These are phyloP conservation scores for Epichloe coenophiala DNA, from an alignment of 2,329 filamentous ascomycete genomes.

Conservation along the genomic window DNA sequence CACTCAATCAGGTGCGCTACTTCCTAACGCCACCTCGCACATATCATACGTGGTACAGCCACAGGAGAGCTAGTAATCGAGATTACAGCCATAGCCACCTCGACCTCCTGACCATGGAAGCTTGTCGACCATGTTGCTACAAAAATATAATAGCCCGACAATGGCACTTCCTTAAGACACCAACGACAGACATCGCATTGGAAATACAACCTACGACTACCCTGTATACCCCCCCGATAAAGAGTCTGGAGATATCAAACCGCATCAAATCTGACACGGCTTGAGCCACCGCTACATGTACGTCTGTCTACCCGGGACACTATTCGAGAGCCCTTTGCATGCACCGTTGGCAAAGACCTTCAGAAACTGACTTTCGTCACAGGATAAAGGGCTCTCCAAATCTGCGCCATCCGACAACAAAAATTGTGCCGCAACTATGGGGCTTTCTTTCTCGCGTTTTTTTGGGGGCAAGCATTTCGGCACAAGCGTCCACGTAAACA, in stretches of 20 bases:
- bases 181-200: not conserved
- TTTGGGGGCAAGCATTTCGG: constrained; percentile 36
- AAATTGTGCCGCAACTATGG: constrained; percentile 20
- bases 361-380: not conserved
- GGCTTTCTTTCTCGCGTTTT: constrained; percentile 32
- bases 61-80: not conserved
- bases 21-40: not conserved
- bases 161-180: not conserved
- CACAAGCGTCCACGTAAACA: constrained; percentile 32
- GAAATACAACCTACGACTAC: not conserved
- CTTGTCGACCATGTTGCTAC: not conserved
- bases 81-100: not conserved
- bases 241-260: not conserved
- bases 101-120: not conserved
- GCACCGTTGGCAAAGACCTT: not conserved
- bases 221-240: not conserved
- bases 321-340: not conserved
- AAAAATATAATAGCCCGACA: not conserved
- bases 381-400: not conserved
- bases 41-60: not conserved
- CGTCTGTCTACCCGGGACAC: not conserved
- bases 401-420: not conserved
- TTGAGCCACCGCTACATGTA: not conserved
- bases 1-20: not conserved
- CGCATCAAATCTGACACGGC: not conserved